Base-by-base conservation (phyloP, 805 yeast species). In the Starmera quercuum region DNA sequence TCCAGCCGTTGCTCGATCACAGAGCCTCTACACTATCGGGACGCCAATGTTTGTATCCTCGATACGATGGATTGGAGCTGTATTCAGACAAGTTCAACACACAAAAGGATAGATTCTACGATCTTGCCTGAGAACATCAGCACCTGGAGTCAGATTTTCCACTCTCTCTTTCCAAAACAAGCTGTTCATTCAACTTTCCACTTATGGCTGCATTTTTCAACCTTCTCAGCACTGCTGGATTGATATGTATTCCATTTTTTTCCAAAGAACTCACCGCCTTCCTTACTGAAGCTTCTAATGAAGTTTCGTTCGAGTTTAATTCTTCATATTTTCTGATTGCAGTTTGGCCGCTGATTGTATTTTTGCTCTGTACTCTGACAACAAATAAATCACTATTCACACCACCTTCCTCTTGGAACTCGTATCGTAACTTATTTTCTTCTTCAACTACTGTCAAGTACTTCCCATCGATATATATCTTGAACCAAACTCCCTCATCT, bases 51-150 rank as follows among this genome's bases (percentile, higher is more conserved):
- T 30, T 38, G 4, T 42, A 41, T 21, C 43, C 42, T 16, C 30
- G 54, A 28, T 25, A 38, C 36, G 34, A 34, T 14, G 41, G 35
- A n/a, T 49, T 64, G 30, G 47, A 54, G 32, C 47, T 61, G 33
- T 53, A 51, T 18, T 49, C 50, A 14, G 67, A 64, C 38, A 50
- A 46, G 16, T 61, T 58, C 37, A 62, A 61, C 39, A 56, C 44
- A 21, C 66, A 68, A 38, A 63, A 64, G 52, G 57, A 60, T 26
- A 57, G 61, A 33, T 71, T 58, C 43, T 71, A 71, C 47, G 74
- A 54, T 29, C 31, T 54, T 7, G 26, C 20, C 7, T 25, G n/a
- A 32, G 7, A 4, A 12, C 16, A 14, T 29, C 24, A 40, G 24
- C 52, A 47, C 23, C 50, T 35, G 5, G 49, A 38, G 26, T 62